Base-by-base conservation (phyloP, 2,329 filamentous ascomycete species). In the Fusarium sp. region DNA sequence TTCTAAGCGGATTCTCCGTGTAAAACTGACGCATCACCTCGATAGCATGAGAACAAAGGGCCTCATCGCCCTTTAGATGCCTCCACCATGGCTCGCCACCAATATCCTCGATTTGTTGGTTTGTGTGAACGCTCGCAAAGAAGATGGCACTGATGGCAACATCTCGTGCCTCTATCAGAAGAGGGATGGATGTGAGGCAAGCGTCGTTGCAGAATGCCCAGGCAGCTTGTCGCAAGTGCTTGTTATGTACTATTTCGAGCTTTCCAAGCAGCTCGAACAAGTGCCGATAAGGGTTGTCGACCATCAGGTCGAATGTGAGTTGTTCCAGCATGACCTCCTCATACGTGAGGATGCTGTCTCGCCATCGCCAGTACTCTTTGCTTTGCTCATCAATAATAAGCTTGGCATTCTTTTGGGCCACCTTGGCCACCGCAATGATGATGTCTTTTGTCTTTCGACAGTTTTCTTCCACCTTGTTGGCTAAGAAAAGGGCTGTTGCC, bases 321-420 rank as follows among this genome's bases (percentile, higher is more conserved):
- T 90, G 89, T 79, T 98, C 96, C 18, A 99, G 86, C 83, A 99
- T 91, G 44, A 95, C 84, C 78, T 98, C 96, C 81, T 99, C 96
- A 77, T 97, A 93, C 70, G 92, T 91, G 16, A 98, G 84, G 60
- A 99, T 97, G 62, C 91, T 96, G 77, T 99, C 96, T 65, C 94
- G 89, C 96, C 96, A 99, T 76, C 92, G 89, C 96, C 96, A 99
- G 78, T 96, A 99, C 77, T 99, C 96, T 77, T 98, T 98, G 72
- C 92, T 97, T 79, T 98, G 94, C 80, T 98, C 96, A 77, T 99
- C 96, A 54, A 98, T 93, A 56, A 95, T 85, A 62, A 98, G 88
- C 74, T 93, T 92, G 3, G 93, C 86, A 73, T 98, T 95, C 82
- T 99, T 98, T 80, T 98, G 94, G 28, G 95, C 96, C 21, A 98